phyloP scores from a whole-genome alignment of 2,329 filamentous ascomycete species.

The Sporothrix luriei region DNA sequence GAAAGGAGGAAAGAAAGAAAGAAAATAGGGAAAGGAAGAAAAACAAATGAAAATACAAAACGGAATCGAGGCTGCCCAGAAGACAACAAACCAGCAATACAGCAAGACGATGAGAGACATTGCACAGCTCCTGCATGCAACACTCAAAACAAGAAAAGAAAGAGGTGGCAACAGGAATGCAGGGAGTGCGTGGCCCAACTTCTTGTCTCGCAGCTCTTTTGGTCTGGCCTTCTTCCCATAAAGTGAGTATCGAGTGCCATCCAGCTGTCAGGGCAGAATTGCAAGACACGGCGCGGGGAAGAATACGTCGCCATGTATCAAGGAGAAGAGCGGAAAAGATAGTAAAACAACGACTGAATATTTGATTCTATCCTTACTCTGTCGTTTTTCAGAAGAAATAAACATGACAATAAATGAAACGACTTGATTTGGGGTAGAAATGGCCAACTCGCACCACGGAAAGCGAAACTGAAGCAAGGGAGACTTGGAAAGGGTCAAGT shows the following conservation, averaged over 20 bases:
- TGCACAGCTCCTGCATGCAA: not conserved
- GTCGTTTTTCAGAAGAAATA: not conserved
- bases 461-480: constrained; percentile 11
- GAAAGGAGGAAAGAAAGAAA: not conserved
- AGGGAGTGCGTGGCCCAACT: not conserved
- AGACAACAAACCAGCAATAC: not conserved
- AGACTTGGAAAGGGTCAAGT: not conserved
- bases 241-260: not conserved
- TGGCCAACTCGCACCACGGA: not conserved
- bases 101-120: not conserved
- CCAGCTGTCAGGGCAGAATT: too few relatives aligned
- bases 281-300: too few relatives aligned
- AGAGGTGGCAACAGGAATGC: not conserved
- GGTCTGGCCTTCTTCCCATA: not conserved
- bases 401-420: not conserved
- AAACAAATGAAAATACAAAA: not conserved
- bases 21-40: not conserved
- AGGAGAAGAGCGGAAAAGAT: too few relatives aligned
- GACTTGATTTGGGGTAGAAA: not conserved
- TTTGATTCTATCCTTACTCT: too few relatives aligned
- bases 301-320: too few relatives aligned
- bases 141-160: not conserved
- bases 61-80: not conserved
- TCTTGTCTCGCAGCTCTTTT: not conserved
- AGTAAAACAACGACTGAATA: too few relatives aligned